Evolutionary conservation across 495 filamentous ascomycete species (phyloP).

Genomic region (Amorphotheca resinae): DNA sequence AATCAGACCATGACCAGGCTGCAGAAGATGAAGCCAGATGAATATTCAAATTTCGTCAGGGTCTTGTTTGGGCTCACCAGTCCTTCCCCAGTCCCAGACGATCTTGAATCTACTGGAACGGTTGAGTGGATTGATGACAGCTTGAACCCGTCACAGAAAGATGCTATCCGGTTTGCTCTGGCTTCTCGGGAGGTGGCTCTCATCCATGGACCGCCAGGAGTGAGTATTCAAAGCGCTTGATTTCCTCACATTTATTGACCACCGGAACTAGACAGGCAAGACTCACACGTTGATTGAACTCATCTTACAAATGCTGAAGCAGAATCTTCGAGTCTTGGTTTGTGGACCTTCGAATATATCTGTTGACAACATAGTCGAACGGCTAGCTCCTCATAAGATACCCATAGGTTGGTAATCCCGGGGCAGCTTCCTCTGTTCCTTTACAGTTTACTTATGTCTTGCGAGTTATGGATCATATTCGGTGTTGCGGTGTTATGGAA

Average conservation of each 20-base stretch:
- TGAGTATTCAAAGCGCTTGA: conserved; percentile 21
- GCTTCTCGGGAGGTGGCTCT: conserved; percentile 73
- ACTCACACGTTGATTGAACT: conserved; percentile 95
- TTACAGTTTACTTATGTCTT: too few relatives aligned
- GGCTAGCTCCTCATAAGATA: conserved; percentile 68
- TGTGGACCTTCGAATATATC: conserved; percentile 95
- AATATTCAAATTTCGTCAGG: conserved; percentile 62
- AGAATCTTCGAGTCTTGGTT: conserved; percentile 65
- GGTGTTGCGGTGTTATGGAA: too few relatives aligned
- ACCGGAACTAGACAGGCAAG: conserved; percentile 58
- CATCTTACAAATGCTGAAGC: conserved; percentile 70
- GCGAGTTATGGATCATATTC: too few relatives aligned
- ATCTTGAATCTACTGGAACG: conserved; percentile 29
- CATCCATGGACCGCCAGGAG: conserved; percentile 89
- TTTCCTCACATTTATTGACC: neutral
- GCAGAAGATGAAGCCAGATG: conserved; percentile 53
- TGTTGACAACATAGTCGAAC: conserved; percentile 97
- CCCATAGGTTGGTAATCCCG: conserved; percentile 40
- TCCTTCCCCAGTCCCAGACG: conserved; percentile 40
- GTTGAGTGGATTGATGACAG: conserved; percentile 65
- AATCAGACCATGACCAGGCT: conserved; percentile 76
- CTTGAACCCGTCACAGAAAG: conserved; percentile 82
- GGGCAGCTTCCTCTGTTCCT: too few relatives aligned
- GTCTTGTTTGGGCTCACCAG: conserved; percentile 69
- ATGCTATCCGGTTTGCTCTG: conserved; percentile 81